Evolutionary conservation across 441 rosid genomes (phyloP).

Genomic region (Mallotus japonicus): DNA sequence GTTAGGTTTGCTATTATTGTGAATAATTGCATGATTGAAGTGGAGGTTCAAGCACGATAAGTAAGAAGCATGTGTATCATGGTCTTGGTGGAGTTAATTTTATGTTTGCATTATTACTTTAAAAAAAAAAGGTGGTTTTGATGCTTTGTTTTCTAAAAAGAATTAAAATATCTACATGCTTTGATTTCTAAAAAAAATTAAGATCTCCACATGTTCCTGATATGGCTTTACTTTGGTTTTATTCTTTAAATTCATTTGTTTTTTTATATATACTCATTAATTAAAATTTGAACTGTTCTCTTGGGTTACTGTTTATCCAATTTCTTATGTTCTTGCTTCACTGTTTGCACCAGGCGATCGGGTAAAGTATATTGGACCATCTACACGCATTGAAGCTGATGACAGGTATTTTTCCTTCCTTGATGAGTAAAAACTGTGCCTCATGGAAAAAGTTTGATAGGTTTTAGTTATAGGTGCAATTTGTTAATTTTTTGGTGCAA

Average conservation of each 20-base stretch:
- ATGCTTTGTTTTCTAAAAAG: not conserved
- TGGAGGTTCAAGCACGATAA: conserved; percentile 1
- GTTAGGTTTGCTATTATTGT: not conserved
- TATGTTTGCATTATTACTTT: not conserved
- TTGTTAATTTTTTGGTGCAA: not conserved
- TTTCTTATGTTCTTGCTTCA: not conserved
- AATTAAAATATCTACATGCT: conserved; percentile 11
- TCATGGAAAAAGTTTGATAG: not conserved
- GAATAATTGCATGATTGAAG: not conserved
- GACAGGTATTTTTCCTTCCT: conserved; percentile 47
- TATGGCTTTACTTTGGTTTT: conserved; percentile 3
- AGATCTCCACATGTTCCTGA: not conserved
- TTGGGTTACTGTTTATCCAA: conserved; percentile 1
- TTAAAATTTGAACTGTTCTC: not conserved
- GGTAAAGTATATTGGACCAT: conserved; percentile 73
- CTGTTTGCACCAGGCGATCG: conserved; percentile 67
- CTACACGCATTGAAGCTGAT: conserved; percentile 48
- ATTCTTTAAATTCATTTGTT: not conserved
- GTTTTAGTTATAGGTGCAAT: not conserved
- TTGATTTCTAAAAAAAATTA: not conserved
- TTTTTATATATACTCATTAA: not conserved
- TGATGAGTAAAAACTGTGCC: not conserved
- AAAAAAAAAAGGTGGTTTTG: not conserved
- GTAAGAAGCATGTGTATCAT: not conserved
- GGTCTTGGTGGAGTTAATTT: not conserved